Evolutionary conservation across 805 yeast species (phyloP), one percentile per base, ranked within the genome.

Genomic region (Starmera dryadoides): DNA sequence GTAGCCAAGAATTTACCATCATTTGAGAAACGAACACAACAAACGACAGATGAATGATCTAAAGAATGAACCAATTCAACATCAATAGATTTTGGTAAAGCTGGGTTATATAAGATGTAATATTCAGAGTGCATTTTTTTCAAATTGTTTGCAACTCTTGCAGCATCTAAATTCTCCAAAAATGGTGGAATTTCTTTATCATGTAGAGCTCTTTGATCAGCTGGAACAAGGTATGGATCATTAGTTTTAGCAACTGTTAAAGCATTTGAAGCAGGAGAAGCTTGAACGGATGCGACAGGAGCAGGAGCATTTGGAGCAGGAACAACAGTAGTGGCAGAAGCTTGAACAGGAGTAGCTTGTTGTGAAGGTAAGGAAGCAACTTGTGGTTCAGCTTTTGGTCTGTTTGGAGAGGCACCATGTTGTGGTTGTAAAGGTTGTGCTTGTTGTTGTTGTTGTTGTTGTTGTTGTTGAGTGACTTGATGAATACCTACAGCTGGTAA

Each of bases 1-100:
- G 98, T 91, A 20, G 98, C 98, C 50, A 91, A 71, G 57, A 77
- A 86, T 64, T 85, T 83, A 46, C 98, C 98, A 59, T 87, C 95
- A 47, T 79, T 79, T 42, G 89, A 80, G 68, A 93, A 91, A 45
- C 95, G 75, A 42, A 91, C 98, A 63, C 98, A 91, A 69, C 98
- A 93, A 37, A 91, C 98, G 34, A 91, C 98, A 2, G 95, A 84
- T 14, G 88, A 75, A 66, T 93, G 98, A 58, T 86, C 95, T 50
- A 91, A 75, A 12, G 96, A 82, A 57, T 85, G 93, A 50, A 88
- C 86, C 46, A 91, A 71, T 37, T 88, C 93, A 37, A 91, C 89
- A 56, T 91, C 97, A 42, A 86, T 74, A 32, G 69, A 64, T 46
- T 77, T 75, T 36, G 84, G 81, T 47, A 87, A 77, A 21, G 87